phyloP scores from a whole-genome alignment of 352 stramenopile species.

The Globisporangium spiculum region DNA sequence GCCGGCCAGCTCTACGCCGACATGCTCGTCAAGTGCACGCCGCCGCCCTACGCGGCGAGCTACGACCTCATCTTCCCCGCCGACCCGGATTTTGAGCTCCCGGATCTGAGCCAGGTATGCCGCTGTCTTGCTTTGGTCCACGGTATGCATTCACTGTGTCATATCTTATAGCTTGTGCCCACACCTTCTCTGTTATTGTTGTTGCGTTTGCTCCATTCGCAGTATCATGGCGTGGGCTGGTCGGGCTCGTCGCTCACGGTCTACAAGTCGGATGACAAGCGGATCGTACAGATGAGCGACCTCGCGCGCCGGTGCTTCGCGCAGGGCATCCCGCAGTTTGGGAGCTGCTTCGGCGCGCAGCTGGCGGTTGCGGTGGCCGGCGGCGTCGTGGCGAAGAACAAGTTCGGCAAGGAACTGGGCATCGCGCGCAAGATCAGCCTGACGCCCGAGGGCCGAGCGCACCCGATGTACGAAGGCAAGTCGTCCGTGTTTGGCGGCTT shows the following conservation, averaged over 20 bases:
- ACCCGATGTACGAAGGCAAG: slow-evolving; percentile 78
- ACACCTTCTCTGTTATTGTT: not conserved
- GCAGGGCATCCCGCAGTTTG: slow-evolving; percentile 65
- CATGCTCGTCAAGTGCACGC: slow-evolving; percentile 59
- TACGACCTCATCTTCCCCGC: slow-evolving; percentile 66
- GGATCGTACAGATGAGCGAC: slow-evolving; percentile 43
- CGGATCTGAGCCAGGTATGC: slow-evolving; percentile 47
- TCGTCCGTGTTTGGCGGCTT: slow-evolving; percentile 66
- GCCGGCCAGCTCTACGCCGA: slow-evolving; percentile 68
- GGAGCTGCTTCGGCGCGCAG: slow-evolving; percentile 73
- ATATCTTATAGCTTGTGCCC: not conserved
- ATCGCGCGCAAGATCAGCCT: slow-evolving; percentile 68
- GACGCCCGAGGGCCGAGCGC: slow-evolving; percentile 47
- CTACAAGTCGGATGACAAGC: slow-evolving; percentile 48
- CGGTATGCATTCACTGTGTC: not conserved
- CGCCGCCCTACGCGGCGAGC: slow-evolving; percentile 27
- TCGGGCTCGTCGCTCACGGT: slow-evolving; percentile 72
- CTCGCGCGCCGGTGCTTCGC: slow-evolving; percentile 41
- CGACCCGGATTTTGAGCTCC: slow-evolving; percentile 48
- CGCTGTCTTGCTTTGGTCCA: not conserved
- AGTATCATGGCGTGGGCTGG: slow-evolving; percentile 78
- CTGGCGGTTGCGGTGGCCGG: slow-evolving; percentile 55
- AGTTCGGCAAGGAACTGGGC: slow-evolving; percentile 59
- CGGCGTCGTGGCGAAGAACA: slow-evolving; percentile 59
- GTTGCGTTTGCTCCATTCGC: slow-evolving; percentile 3